These are phyloP conservation scores for Kwoniella dendrophila DNA, from an alignment of 768 basidiomycete genomes.

Conservation along the genomic window DNA sequence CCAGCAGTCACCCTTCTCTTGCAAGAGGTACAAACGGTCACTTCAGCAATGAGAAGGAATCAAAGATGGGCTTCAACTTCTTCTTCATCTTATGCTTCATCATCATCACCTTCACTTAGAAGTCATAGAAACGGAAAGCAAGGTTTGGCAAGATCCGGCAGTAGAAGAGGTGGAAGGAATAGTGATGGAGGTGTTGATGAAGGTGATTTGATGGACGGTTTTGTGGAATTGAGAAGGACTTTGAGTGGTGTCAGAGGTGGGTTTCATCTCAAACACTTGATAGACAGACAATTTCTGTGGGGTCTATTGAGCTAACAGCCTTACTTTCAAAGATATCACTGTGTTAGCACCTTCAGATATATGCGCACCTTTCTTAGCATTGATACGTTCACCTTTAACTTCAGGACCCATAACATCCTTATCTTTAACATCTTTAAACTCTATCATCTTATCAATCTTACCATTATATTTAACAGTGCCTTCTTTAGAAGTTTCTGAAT, in stretches of 20 bases:
- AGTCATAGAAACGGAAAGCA: constrained; percentile 14
- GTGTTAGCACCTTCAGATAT: constrained; percentile 57
- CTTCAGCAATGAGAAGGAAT: constrained; percentile 94
- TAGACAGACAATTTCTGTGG: background rate
- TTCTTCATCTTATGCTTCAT: constrained; percentile 37
- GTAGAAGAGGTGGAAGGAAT: constrained; percentile 52
- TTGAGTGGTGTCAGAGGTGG: constrained; percentile 66
- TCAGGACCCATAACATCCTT: constrained; percentile 97
- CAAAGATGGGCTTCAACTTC: constrained; percentile 81
- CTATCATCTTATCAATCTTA: constrained; percentile 65
- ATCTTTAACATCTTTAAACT: constrained; percentile 82
- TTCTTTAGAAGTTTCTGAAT: constrained; percentile 56
- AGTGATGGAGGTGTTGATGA: constrained; percentile 66
- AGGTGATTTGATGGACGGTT: constrained; percentile 84
- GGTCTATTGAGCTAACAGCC: background rate
- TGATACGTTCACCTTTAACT: constrained; percentile 89
- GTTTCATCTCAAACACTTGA: constrained; percentile 56
- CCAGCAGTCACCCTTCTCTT: constrained; percentile 63
- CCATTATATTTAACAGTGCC: constrained; percentile 43
- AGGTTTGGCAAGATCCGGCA: constrained; percentile 6
- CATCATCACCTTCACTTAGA: constrained; percentile 37
- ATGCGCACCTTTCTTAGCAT: constrained; percentile 84
- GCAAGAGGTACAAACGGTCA: constrained; percentile 88
- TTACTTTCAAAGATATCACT: constrained; percentile 32
- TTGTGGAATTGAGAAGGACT: constrained; percentile 77